Base-by-base conservation (phyloP, 1,284 basidiomycete species). In the Puccinia horiana region DNA sequence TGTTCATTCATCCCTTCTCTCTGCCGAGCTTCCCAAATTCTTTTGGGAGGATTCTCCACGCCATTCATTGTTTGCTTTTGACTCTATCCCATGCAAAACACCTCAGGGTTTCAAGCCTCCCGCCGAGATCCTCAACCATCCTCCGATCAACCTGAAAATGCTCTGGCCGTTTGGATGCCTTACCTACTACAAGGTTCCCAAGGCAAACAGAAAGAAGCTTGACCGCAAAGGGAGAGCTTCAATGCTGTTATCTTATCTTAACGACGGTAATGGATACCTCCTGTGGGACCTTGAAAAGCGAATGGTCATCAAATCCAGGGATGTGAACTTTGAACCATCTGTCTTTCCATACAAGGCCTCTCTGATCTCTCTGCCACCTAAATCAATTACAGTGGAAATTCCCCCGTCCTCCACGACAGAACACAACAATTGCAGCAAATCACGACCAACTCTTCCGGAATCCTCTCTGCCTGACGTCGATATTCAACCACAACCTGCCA, bases 101-200 rank as follows among this genome's bases (percentile, higher is more conserved):
- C 76, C 76, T 11, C 0, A 23, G 11, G 61, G 76, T 14, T 77
- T 77, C 47, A 14, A 65, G 20, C 11, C 58, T 8, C 61, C 76
- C 6, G 23, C 5, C 26, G 49, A 37, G 0, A 29, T 77, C 12
- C 37, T 77, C 2, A 5, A 20, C 1, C 6, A 67, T 18, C 76
- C 58, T 9, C 26, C 61, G 3, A 18, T 77, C 1, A n/a, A 49
- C 26, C 35, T 65, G 4, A 42, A 63, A 1, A 11, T 0, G 4
- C 12, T 65, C 47, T 61, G 67, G 18, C 76, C 76, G 0, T 77
- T 77, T 65, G 76, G 76, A 18, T 77, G 76, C 56, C 35, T 63
- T 26, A 40, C 47, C 18, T 76, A 32, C 20, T 58, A 76, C 54
- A 76, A 67, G 47, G 44, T 67, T 42, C 76, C 75, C 4, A 37